Base-by-base conservation (phyloP, 2,329 filamentous ascomycete genomes). In the Sporothrix dimorphospora region DNA sequence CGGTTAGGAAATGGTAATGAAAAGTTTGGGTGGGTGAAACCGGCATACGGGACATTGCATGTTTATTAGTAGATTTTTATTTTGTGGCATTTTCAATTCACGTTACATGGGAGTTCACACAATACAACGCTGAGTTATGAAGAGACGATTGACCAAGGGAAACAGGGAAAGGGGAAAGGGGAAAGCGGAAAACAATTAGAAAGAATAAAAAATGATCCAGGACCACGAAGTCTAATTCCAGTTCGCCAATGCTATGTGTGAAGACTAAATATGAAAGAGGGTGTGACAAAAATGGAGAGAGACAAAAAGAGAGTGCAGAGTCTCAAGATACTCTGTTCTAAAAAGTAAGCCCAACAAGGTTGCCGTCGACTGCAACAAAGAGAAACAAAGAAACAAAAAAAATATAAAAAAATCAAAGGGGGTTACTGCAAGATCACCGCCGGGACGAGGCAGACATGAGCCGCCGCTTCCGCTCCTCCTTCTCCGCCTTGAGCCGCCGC, bases 401-500 rank as follows among this genome's bases (percentile, higher is more conserved):
- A 8, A 14, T 19, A 45, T 14, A 55, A 38, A n/a, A 38, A 34
- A 49, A 4, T 1, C 9, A 45, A 21, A 27, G 14, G 9, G 30
- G 40, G 11, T 34, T 11, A 6, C 42, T 11, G 19, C 14, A 68
- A 21, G 7, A 27, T 34, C 42, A 71, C 1, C 71, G 63, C 16
- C 71, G 55, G 11, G 61, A 42, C 19, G 51, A 53, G 49, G 11
- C 27, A 1, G 42, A 45, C 72, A 72, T 47, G 49, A 74, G 42
- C 49, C 74, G 72, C 63, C 82, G 83, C 76, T 83, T 87, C 45
- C 82, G 81, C 75, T 87, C 87, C 76, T 89, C 85, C 80, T 92
- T 92, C 77, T 90, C 88, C 1, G 83, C 83, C 81, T 88, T 91
- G 72, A 88, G 85, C 69, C 81, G 82, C 77, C 84, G 86, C 79